Evolutionary conservation across 176 grass and related monocot genomes (phyloP), one percentile per base, ranked within the genome.

Genomic region (Triticum monococcum): DNA sequence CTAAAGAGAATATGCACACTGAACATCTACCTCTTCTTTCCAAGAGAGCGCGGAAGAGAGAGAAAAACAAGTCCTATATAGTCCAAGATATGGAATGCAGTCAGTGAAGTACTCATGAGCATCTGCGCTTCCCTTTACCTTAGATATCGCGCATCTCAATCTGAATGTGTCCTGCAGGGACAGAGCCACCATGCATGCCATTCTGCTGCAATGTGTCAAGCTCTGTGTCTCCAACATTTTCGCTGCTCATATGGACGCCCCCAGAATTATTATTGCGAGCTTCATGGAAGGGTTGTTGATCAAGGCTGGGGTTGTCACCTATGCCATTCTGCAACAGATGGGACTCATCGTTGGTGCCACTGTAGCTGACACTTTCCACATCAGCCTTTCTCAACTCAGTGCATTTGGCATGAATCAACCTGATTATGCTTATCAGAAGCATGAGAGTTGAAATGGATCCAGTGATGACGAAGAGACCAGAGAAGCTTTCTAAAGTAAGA

Each of bases 391-490:
- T 20, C 0, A 10, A 18, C 2, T 5, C 8, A 0, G 20, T 48
- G 37, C 25, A 86, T 73, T 18, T 73, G 28, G 78, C 57, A 11
- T 23, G 0, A 64, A 32, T 9, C 13, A 63, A 12, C 56, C 16
- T 26, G 3, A 13, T 31, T 2, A 81, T 26, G 56, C 77, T 86
- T 26, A 95, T 84, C 24, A 95, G 3, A 12, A 96, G n/a, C 72
- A 89, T 87, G 22, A 91, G 78, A 48, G 36, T 56, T 13, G 85
- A 96, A 45, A 91, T 65, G 8, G 43, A 37, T 22, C 87, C 91
- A 0, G 87, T 93, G 32, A 83, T 86, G 50, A 91, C 64, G 11
- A 93, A 93, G 38, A 93, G 85, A 24, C 89, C 94, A 1, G 83
- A 75, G 17, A 96, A 96, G 12, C 75, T 89, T 24, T 26, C 24